phyloP scores from a whole-genome alignment of 805 yeast genomes.

The Candida sithepensis region DNA sequence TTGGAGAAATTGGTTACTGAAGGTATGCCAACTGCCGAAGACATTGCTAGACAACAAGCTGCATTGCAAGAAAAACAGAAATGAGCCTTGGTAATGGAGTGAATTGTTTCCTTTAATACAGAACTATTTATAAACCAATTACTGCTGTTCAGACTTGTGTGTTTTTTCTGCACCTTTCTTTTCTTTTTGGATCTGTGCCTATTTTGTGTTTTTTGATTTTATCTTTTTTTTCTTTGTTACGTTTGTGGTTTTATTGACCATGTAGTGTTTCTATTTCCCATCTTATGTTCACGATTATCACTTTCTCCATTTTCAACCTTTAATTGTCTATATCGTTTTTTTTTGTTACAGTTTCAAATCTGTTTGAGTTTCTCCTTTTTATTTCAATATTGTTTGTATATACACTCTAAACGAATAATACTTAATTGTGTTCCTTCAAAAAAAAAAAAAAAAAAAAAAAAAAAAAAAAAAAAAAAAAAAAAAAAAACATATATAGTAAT shows the following conservation, averaged over 20 bases:
- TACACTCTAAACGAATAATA: background rate
- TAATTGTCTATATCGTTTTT: background rate
- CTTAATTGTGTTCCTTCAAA: background rate
- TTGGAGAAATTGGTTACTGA: slow-evolving; percentile 82
- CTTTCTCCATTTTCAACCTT: background rate
- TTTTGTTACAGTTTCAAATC: background rate
- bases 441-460: no score
- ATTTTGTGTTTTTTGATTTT: no score
- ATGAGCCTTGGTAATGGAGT: background rate
- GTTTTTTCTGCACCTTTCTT: background rate
- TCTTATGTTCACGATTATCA: no score
- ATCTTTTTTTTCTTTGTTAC: no score
- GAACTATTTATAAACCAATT: no score
- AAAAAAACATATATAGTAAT: background rate
- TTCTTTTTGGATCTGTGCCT: no score
- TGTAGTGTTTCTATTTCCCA: no score
- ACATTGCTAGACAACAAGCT: slow-evolving; percentile 38
- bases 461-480: no score
- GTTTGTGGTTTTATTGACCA: no score
- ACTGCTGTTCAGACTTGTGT: background rate
- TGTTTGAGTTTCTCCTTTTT: background rate
- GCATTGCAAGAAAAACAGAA: slow-evolving; percentile 16
- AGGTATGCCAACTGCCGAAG: slow-evolving; percentile 76
- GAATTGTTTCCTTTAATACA: background rate
- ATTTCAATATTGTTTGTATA: background rate